Conservation (phyloP, 2,329 filamentous ascomycete genomes). For the Talaromyces sp. region DNA sequence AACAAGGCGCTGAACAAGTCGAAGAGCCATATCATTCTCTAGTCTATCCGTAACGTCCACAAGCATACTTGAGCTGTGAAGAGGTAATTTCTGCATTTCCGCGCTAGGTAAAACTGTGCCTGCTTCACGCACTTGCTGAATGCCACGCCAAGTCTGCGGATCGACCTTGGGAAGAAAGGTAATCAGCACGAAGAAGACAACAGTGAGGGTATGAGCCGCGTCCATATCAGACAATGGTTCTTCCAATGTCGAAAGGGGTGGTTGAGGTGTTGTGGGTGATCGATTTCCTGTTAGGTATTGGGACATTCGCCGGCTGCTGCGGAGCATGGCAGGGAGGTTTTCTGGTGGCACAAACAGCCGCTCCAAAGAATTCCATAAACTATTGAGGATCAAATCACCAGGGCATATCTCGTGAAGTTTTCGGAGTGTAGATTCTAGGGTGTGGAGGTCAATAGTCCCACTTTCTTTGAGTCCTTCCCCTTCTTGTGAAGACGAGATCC, state of each 20-base stretch:
- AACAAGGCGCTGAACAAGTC: slow-evolving; percentile 46
- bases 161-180: slow-evolving; percentile 34
- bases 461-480: slow-evolving; percentile 2
- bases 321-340: slow-evolving; percentile 22
- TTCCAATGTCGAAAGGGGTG: slow-evolving; percentile 11
- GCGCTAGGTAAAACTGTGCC: slow-evolving; percentile 34
- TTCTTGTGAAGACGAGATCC: slow-evolving; percentile 10
- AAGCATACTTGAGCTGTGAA: slow-evolving; percentile 23
- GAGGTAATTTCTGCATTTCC: slow-evolving; percentile 29
- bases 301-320: slow-evolving; percentile 21
- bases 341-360: slow-evolving; percentile 35
- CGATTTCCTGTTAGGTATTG: slow-evolving; percentile 23
- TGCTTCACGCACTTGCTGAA: slow-evolving; percentile 39
- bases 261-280: neutral
- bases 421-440: slow-evolving; percentile 29
- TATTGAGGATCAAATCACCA: slow-evolving; percentile 37
- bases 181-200: slow-evolving; percentile 34
- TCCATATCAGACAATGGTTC: slow-evolving; percentile 33
- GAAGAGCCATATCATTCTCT: slow-evolving; percentile 48
- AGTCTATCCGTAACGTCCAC: slow-evolving; percentile 39
- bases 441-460: slow-evolving; percentile 23
- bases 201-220: slow-evolving; percentile 34
- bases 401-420: slow-evolving; percentile 34
- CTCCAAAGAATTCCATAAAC: slow-evolving; percentile 37
- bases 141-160: slow-evolving; percentile 30